Conservation (phyloP, 2,329 filamentous ascomycete genomes). For the Pyricularia grisea region DNA sequence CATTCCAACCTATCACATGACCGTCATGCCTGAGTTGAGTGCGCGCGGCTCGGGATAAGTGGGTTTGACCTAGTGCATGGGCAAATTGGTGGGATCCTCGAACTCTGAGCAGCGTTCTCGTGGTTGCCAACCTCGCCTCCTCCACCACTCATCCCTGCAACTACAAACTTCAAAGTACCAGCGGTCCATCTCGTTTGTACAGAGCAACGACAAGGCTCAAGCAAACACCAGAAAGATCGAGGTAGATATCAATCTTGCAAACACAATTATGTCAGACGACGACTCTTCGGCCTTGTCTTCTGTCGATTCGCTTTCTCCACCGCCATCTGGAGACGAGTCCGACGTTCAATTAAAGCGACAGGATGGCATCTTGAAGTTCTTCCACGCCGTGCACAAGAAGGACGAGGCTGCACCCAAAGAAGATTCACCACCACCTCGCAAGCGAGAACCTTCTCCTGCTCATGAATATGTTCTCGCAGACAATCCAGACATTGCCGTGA, state of each 20-base stretch:
- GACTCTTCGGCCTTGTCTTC: slow-evolving; percentile 56
- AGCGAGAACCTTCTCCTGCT: slow-evolving; percentile 77
- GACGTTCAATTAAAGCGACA: slow-evolving; percentile 41
- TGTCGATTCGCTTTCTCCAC: slow-evolving; percentile 36
- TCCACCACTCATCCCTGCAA: slow-evolving; percentile 2
- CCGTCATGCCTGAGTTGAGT: not conserved
- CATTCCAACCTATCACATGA: slow-evolving; percentile 5
- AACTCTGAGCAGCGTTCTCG: not conserved
- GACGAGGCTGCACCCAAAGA: slow-evolving; percentile 38
- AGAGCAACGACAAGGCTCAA: not conserved
- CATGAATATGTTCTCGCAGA: slow-evolving; percentile 87
- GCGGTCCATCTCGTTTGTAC: not conserved
- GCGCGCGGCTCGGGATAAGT: slow-evolving; percentile 5
- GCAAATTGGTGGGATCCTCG: slow-evolving; percentile 3
- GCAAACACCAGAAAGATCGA: not conserved
- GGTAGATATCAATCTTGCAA: not conserved
- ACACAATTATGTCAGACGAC: slow-evolving; percentile 44
- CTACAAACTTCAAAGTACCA: not conserved
- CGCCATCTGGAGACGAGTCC: slow-evolving; percentile 41
- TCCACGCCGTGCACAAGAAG: slow-evolving; percentile 45
- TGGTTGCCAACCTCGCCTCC: slow-evolving; percentile 5
- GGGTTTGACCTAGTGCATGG: slow-evolving; percentile 5
- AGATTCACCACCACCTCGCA: slow-evolving; percentile 58
- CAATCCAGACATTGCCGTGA: slow-evolving; percentile 84
- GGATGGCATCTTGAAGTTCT: slow-evolving; percentile 58